These are phyloP conservation scores for Hypoxylon sp. DNA, from an alignment of 2,329 filamentous ascomycete species.

Conservation along the genomic window DNA sequence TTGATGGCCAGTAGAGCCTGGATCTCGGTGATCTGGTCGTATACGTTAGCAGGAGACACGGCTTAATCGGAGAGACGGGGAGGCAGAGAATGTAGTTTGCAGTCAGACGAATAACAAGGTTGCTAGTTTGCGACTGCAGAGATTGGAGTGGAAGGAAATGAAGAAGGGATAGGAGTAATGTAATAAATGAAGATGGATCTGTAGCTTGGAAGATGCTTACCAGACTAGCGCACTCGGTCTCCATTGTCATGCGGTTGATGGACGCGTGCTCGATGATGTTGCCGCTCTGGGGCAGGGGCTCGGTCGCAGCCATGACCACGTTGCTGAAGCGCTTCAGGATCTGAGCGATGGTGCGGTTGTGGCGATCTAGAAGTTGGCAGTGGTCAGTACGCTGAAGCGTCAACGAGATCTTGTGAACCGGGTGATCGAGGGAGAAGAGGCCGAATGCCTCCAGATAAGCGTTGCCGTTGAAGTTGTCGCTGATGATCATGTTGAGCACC, in stretches of 20 bases:
- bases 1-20: slow-evolving; percentile 57
- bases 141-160: background rate
- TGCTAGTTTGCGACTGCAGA: too few relatives aligned
- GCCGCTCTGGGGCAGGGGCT: slow-evolving; percentile 46
- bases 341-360: slow-evolving; percentile 54
- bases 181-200: background rate
- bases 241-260: slow-evolving; percentile 52
- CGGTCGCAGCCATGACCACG: slow-evolving; percentile 51
- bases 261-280: slow-evolving; percentile 50
- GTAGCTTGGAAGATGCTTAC: slow-evolving; percentile 38
- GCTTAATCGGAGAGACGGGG: background rate
- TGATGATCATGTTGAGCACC: too few relatives aligned
- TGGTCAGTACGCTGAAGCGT: slow-evolving; percentile 3
- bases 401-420: background rate
- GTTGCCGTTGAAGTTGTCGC: too few relatives aligned
- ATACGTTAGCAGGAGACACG: background rate
- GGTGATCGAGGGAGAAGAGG: background rate
- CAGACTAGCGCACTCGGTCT: slow-evolving; percentile 49
- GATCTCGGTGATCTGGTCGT: slow-evolving; percentile 49
- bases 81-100: background rate
- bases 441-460: too few relatives aligned
- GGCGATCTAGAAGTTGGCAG: slow-evolving; percentile 50
- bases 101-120: background rate
- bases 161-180: background rate
- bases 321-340: slow-evolving; percentile 55